Base-by-base conservation (phyloP, 2,329 filamentous ascomycete genomes). In the Aspergillus fumigatus region DNA sequence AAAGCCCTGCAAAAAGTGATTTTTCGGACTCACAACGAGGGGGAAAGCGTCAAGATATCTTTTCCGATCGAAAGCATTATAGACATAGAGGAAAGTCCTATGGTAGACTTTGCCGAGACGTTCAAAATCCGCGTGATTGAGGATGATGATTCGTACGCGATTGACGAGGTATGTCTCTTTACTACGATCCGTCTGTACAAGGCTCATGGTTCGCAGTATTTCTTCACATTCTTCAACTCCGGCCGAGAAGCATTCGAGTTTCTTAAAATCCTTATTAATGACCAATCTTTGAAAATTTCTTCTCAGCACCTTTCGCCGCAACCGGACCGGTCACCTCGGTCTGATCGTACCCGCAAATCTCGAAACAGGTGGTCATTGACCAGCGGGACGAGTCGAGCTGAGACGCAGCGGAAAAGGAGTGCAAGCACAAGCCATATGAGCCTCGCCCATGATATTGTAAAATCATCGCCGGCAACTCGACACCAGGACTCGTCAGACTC, bases 11-110 rank as follows among this genome's bases (percentile, higher is more conserved):
- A 97, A 69, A 89, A 94, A 58, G 92, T 96, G 64, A 97, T 97
- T 56, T 97, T 97, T 70, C 84, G 92, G 51, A 93, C 92, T 10
- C 92, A 95, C 75, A 97, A 97, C 68, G 93, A 97, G 61, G 93
- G 94, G 9, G 92, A 97, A 70, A 96, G 92, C 69, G 90, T 99
- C 72, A 97, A 97, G 77, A 95, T 97, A 54, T 94, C 90, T 1
- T 77, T 97, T 27, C 93, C 92, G 0, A 89, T 96, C 52, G 83
- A 87, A 57, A 96, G 96, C 63, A 83, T 97, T 21, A 86, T 97
- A 56, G 93, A 97, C 65, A 86, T 97, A 48, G 94, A 97, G 71
- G 90, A 96, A 62, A 94, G 88, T 50, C 88, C 90, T 55, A 91
- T 97, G 76, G 83, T 96, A 54, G 90, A 95, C 61, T 92, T 96